These are phyloP conservation scores for Chalciporus piperatus DNA, from an alignment of 768 basidiomycete genomes.

Conservation along the genomic window DNA sequence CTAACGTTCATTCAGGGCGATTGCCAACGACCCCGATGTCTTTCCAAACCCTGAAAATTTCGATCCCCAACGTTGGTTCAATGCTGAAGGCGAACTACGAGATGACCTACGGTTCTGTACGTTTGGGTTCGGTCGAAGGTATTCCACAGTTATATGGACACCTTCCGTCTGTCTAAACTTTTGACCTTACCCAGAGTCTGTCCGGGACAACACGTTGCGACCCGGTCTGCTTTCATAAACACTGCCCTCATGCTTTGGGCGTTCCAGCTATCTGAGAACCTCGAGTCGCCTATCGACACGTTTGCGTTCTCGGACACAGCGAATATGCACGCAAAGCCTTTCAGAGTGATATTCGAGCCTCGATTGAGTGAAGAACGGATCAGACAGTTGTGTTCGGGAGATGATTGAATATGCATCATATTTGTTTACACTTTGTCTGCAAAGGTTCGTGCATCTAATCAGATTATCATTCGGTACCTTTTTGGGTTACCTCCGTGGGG, in stretches of 20 bases:
- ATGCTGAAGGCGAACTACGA: slow-evolving; percentile 18
- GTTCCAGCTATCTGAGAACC: neutral
- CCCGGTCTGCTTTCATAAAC: neutral
- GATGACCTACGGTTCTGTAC: slow-evolving; percentile 31
- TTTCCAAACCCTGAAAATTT: slow-evolving; percentile 57
- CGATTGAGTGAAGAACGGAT: neutral
- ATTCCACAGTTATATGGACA: too few relatives aligned
- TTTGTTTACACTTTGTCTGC: too few relatives aligned
- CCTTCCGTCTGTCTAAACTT: too few relatives aligned
- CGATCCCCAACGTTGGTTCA: slow-evolving; percentile 31
- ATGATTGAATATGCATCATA: too few relatives aligned
- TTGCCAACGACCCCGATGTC: slow-evolving; percentile 51
- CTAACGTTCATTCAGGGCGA: slow-evolving; percentile 20
- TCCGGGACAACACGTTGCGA: neutral
- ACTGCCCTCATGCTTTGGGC: neutral
- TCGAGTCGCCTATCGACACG: neutral
- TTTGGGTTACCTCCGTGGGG: too few relatives aligned
- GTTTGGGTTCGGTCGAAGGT: slow-evolving; percentile 20
- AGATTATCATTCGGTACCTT: too few relatives aligned
- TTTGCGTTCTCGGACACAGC: neutral
- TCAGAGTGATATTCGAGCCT: neutral
- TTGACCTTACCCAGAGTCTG: neutral
- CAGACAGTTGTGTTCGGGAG: neutral
- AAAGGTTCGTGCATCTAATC: too few relatives aligned
- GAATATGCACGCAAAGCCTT: neutral